Percentiles rank a stretch among this genome's conserved stretches.
Evolutionary conservation across 768 basidiomycete species (phyloP).

Genomic region (Holtermannia corniformis): DNA sequence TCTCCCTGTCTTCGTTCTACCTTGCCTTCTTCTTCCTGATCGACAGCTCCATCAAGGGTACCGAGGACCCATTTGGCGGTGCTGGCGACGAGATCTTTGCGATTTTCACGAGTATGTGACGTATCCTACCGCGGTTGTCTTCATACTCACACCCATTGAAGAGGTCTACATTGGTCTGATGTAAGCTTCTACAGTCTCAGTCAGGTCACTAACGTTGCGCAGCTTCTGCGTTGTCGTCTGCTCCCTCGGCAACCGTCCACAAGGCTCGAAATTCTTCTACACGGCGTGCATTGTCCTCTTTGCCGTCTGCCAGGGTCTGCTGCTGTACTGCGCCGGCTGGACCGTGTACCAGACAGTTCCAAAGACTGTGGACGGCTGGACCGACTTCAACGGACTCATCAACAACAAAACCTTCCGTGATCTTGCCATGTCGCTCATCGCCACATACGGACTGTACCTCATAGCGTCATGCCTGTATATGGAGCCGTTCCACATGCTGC

Average conservation of each 20-base stretch:
- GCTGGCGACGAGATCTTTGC: slow-evolving; percentile 67
- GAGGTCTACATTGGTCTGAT: slow-evolving; percentile 69
- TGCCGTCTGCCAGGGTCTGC: slow-evolving; percentile 46
- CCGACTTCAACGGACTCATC: slow-evolving; percentile 46
- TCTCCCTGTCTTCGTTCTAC: slow-evolving; percentile 39
- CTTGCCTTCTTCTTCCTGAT: slow-evolving; percentile 63
- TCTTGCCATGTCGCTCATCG: slow-evolving; percentile 45
- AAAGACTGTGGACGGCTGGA: slow-evolving; percentile 65
- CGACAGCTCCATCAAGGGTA: slow-evolving; percentile 59
- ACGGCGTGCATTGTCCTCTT: slow-evolving; percentile 47
- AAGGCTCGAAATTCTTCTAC: slow-evolving; percentile 80
- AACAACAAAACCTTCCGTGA: slow-evolving; percentile 61
- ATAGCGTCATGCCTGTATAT: slow-evolving; percentile 36
- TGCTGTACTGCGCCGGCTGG: slow-evolving; percentile 81
- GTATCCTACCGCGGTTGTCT: background rate
- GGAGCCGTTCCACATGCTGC: slow-evolving; percentile 42
- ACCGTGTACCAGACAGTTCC: slow-evolving; percentile 79
- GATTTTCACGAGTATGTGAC: slow-evolving; percentile 52
- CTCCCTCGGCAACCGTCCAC: slow-evolving; percentile 80
- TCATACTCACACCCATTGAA: no score
- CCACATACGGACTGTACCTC: slow-evolving; percentile 87
- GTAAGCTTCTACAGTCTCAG: slow-evolving; percentile 70
- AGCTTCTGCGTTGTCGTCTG: slow-evolving; percentile 30
- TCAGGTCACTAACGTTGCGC: background rate
- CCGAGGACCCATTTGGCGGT: slow-evolving; percentile 63